Evolutionary conservation across 768 basidiomycete genomes (phyloP).

Genomic region (Mrakia gelida): DNA sequence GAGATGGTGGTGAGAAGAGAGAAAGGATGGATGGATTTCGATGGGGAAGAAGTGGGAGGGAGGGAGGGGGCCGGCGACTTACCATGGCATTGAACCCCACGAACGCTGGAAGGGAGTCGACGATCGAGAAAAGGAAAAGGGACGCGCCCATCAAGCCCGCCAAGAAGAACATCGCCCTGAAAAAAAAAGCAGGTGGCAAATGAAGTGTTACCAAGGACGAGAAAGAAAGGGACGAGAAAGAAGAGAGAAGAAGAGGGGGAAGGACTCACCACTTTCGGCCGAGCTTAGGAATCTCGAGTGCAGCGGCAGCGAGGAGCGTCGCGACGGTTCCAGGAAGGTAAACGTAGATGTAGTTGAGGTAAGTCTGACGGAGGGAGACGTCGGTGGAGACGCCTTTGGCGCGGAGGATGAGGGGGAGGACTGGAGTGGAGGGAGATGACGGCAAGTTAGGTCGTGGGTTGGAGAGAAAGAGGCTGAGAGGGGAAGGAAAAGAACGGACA

Average conservation of each 20-base stretch:
- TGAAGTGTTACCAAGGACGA: too few relatives aligned
- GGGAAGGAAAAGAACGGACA: too few relatives aligned
- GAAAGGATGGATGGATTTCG: too few relatives aligned
- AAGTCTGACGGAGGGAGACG: conserved; percentile 37
- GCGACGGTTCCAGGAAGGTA: conserved; percentile 23
- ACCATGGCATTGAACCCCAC: conserved; percentile 23
- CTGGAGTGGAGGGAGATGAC: too few relatives aligned
- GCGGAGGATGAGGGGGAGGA: conserved; percentile 40
- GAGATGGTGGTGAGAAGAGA: too few relatives aligned
- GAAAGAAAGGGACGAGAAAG: too few relatives aligned
- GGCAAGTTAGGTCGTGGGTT: too few relatives aligned
- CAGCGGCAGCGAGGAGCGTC: conserved; percentile 7
- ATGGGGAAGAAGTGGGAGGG: not conserved
- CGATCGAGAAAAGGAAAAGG: conserved; percentile 21
- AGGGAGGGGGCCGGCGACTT: not conserved
- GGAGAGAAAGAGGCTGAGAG: too few relatives aligned
- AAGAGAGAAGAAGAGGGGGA: too few relatives aligned
- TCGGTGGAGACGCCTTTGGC: conserved; percentile 2
- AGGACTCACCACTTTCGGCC: conserved; percentile 23
- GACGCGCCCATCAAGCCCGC: conserved; percentile 25
- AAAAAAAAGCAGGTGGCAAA: too few relatives aligned
- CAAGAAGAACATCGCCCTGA: conserved; percentile 15
- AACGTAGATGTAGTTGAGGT: conserved; percentile 42
- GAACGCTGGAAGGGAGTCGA: conserved; percentile 7
- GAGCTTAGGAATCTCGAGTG: conserved; percentile 23